Evolutionary conservation across 2,329 filamentous ascomycete species (phyloP).

Genomic region (Alternaria triticina): DNA sequence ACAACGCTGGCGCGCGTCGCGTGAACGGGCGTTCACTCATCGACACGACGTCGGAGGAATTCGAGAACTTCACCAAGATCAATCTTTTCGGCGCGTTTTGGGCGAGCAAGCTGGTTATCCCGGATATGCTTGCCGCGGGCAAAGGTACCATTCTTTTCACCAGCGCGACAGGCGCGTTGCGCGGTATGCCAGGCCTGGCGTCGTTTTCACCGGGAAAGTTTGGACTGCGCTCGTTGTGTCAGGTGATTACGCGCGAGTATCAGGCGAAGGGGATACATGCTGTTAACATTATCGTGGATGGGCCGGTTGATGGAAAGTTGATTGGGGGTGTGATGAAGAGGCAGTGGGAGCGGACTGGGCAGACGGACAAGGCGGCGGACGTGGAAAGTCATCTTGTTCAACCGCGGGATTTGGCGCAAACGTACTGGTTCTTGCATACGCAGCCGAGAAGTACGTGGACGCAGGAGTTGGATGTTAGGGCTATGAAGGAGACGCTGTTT

Average conservation of each 20-base stretch:
- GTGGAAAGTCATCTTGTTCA: conserved; percentile 12
- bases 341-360: not conserved
- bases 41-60: not conserved
- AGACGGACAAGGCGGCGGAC: conserved; percentile 5
- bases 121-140: not conserved
- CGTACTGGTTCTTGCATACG: conserved; percentile 28
- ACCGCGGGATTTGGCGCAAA: conserved; percentile 18
- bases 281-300: not conserved
- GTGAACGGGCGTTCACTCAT: not conserved
- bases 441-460: conserved; percentile 32
- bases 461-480: conserved; percentile 28
- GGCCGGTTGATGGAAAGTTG: not conserved
- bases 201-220: not conserved
- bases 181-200: not conserved
- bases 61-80: not conserved
- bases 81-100: not conserved
- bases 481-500: conserved; percentile 21
- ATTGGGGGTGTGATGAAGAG: not conserved
- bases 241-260: not conserved
- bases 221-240: not conserved
- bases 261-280: not conserved
- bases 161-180: not conserved
- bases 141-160: not conserved
- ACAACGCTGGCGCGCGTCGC: not conserved
- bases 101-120: not conserved